A percentile compares a stretch with the other conserved stretches of the same genome.
Conservation (phyloP, 148 eudicot genomes). For the Linanthus parryae region DNA sequence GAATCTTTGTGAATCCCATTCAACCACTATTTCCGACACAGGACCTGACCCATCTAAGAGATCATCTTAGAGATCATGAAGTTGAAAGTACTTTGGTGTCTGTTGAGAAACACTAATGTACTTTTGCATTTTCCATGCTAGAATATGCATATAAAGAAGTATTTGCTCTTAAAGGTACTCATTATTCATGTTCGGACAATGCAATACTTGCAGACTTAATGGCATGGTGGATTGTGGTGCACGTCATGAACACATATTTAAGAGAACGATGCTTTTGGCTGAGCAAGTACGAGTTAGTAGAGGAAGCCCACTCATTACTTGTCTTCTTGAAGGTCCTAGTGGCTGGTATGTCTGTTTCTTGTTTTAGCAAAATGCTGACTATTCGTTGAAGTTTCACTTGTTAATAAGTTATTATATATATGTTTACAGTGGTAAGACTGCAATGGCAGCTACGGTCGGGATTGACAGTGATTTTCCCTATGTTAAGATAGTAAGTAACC, state of each 20-base stretch:
- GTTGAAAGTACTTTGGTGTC: no score
- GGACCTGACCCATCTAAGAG: no score
- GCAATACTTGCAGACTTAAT: slow-evolving; percentile 53
- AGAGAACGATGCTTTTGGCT: slow-evolving; percentile 75
- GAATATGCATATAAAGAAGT: no score
- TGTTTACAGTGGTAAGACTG: slow-evolving; percentile 77
- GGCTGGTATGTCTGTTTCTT: slow-evolving; percentile 51
- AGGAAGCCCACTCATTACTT: slow-evolving; percentile 91
- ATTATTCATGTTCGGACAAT: slow-evolving; percentile 5
- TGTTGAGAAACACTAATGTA: no score
- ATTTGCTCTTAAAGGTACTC: neutral
- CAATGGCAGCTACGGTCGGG: slow-evolving; percentile 96
- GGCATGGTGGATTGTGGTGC: slow-evolving; percentile 90
- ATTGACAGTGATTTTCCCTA: slow-evolving; percentile 94
- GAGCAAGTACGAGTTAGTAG: slow-evolving; percentile 93
- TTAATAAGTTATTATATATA: neutral
- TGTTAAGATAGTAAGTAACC: slow-evolving; percentile 82
- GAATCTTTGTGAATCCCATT: no score
- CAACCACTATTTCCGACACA: no score
- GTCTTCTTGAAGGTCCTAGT: slow-evolving; percentile 94
- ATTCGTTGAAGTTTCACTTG: slow-evolving; percentile 8
- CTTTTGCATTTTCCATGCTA: no score
- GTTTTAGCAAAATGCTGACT: neutral
- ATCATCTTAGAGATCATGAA: no score
- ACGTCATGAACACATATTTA: slow-evolving; percentile 85